Percentiles rank a stretch among this genome's conserved stretches.
phyloP scores from a whole-genome alignment of 306 rosid genomes.

The Cicer yamashitae region DNA sequence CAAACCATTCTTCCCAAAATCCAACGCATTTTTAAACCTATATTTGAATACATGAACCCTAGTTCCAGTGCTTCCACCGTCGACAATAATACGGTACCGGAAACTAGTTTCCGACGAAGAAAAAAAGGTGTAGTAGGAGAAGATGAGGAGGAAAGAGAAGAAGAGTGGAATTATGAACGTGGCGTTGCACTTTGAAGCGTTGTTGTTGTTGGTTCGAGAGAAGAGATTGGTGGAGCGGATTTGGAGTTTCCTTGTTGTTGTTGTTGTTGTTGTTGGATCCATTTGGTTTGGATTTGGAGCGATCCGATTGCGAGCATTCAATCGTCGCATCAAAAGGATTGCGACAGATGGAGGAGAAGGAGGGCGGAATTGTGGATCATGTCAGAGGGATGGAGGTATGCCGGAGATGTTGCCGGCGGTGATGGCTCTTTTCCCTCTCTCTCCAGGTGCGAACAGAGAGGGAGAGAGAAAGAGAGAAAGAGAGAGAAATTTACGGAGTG shows the following conservation, averaged over 20 bases:
- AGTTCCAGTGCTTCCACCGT: slow-evolving; percentile 92
- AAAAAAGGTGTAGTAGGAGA: slow-evolving; percentile 46
- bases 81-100: slow-evolving; percentile 70
- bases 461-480: slow-evolving; percentile 9
- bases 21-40: slow-evolving; percentile 40
- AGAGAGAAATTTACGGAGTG: slow-evolving; percentile 2
- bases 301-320: slow-evolving; percentile 62
- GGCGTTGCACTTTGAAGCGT: slow-evolving; percentile 38
- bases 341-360: background rate
- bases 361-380: slow-evolving; percentile 44
- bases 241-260: slow-evolving; percentile 54
- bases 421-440: slow-evolving; percentile 45
- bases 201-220: slow-evolving; percentile 46
- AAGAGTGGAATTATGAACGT: slow-evolving; percentile 41
- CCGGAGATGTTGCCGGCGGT: slow-evolving; percentile 29
- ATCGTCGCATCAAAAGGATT: slow-evolving; percentile 78
- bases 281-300: slow-evolving; percentile 50
- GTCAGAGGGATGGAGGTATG: background rate
- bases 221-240: slow-evolving; percentile 70
- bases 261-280: slow-evolving; percentile 57
- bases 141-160: slow-evolving; percentile 45
- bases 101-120: background rate
- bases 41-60: slow-evolving; percentile 77
- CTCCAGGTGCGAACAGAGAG: slow-evolving; percentile 33
- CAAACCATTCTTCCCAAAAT: slow-evolving; percentile 63